Base-by-base conservation (phyloP, 176 grass and related monocot species). In the Phyllostachys edulis region DNA sequence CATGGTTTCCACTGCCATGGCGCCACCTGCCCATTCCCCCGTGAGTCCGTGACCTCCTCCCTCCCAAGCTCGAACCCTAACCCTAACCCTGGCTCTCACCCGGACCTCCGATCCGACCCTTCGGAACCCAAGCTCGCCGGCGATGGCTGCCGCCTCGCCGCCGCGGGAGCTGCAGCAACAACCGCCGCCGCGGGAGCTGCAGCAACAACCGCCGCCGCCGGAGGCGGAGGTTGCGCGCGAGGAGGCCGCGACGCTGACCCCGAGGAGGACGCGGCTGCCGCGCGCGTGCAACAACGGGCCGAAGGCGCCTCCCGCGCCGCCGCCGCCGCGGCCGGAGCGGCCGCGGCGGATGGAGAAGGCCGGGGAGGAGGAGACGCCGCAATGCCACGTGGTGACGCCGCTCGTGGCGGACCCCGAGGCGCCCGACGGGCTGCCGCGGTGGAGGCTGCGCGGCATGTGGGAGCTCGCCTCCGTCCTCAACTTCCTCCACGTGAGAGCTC, bases 401-500 rank as follows among this genome's bases (percentile, higher is more conserved):
- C 91, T 98, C 16, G 89, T 93, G 13, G 64, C 51, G n/a, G 91
- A 90, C 77, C 87, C 93, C 46, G 62, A 49, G 46, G 78, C 81
- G 21, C 85, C 87, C 23, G 79, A 79, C 23, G 85, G 95, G 38
- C 73, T 89, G 17, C 92, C 91, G 55, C 87, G 85, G 15, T 93
- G 89, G 86, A 77, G 85, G 83, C 89, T 98, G 50, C 85, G 96
- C 62, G 67, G 91, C 85, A 98, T 98, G 93, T 98, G 96, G 96
- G 91, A 98, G 80, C 89, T 95, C 80, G 92, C 96, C 57, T 93
- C 87, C 79, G 85, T 95, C 44, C 91, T 98, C 85, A 92, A 95
- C 87, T 98, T 98, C 77, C 70, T 98, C 81, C 73, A 98, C 78
- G 96, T 98, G 87, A 85, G 90, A 24, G 80, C 68, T 73, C 71